These are phyloP conservation scores for Fraxinus anomala DNA, from an alignment of 257 asterid genomes.

Conservation along the genomic window DNA sequence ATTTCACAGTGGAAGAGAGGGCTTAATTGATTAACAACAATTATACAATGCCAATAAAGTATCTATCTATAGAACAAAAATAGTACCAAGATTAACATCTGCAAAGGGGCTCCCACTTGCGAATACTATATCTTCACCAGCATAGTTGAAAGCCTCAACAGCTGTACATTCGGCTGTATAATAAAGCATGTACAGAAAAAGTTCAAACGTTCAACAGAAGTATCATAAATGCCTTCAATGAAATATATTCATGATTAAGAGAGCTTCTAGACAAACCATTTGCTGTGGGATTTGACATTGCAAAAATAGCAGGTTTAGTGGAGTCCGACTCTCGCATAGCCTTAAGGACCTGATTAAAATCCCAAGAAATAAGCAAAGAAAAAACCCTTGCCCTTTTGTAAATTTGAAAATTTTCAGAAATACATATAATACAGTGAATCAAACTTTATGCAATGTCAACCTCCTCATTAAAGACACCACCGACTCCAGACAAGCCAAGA, in stretches of 20 bases:
- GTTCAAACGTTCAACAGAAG: slow-evolving; percentile 22
- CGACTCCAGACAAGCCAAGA: slow-evolving; percentile 99
- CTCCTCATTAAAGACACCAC: slow-evolving; percentile 89
- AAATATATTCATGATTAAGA: not conserved
- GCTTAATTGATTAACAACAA: slow-evolving; percentile 11
- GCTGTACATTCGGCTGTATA: slow-evolving; percentile 98
- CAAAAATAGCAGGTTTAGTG: slow-evolving; percentile 87
- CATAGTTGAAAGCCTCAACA: slow-evolving; percentile 82
- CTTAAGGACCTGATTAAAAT: slow-evolving; percentile 70
- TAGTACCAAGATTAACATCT: slow-evolving; percentile 83
- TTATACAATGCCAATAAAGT: not conserved
- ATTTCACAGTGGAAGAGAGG: slow-evolving; percentile 21
- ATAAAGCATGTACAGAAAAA: slow-evolving; percentile 31
- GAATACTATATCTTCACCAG: slow-evolving; percentile 88
- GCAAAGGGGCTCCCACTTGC: slow-evolving; percentile 98
- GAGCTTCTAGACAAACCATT: slow-evolving; percentile 64
- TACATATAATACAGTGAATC: slow-evolving; percentile 4
- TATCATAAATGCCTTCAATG: slow-evolving; percentile 16
- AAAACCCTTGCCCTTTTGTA: slow-evolving; percentile 5
- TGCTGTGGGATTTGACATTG: slow-evolving; percentile 97
- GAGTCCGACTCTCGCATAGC: slow-evolving; percentile 93
- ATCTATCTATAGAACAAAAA: slow-evolving; percentile 15
- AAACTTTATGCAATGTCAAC: slow-evolving; percentile 37
- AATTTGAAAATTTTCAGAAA: not conserved
- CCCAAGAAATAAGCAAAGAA: slow-evolving; percentile 33